Base-by-base conservation (phyloP, 345 rosid species). In the Lepidium africanum region DNA sequence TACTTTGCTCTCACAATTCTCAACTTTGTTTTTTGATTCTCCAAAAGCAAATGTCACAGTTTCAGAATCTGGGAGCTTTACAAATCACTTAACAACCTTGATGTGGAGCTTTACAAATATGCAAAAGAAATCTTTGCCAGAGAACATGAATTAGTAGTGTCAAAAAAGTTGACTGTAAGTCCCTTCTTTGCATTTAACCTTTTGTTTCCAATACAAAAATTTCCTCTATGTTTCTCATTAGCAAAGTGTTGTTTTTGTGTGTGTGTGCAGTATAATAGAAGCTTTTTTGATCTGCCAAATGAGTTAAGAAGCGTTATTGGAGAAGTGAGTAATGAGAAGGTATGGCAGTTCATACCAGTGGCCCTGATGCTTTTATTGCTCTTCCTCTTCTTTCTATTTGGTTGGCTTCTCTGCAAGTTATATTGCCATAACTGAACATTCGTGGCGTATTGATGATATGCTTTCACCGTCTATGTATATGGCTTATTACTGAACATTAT, bases 21-120 rank as follows among this genome's bases (percentile, higher is more conserved):
- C 25, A 54, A 74, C 69, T 30, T 53, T 16, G 16, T 45, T 54
- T 25, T 14, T 61, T 75, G 79, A 72, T 77, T 59, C 67, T 80
- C 63, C 89, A 87, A 89, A 77, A 62, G 78, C 79, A 73, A 77
- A 78, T 74, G 64, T 70, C 42, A 74, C 77, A 14, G 38, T 63
- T 74, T 58, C 86, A 54, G 87, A 82, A 72, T 21, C 84, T 0
- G 86, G 85, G 72, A n/a, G n/a, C n/a, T n/a, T 54, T 33, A 5
- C 64, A 85, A 68, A 81, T 80, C 83, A n/a, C 86, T 83, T n/a
- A 94, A 94, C 83, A 58, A 61, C 61, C 97, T 94, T 27, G 97
- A 94, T 63, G 13, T 85, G 64, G 88, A 91, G 80, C 92, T 94
- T 17, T 94, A 87, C 72, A 77, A 87, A 68, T 85, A 94, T 72